Percentiles rank a stretch among this genome's conserved stretches.
Evolutionary conservation across 164 flowering plant genomes (phyloP).

Genomic region (Vitis labrusca): DNA sequence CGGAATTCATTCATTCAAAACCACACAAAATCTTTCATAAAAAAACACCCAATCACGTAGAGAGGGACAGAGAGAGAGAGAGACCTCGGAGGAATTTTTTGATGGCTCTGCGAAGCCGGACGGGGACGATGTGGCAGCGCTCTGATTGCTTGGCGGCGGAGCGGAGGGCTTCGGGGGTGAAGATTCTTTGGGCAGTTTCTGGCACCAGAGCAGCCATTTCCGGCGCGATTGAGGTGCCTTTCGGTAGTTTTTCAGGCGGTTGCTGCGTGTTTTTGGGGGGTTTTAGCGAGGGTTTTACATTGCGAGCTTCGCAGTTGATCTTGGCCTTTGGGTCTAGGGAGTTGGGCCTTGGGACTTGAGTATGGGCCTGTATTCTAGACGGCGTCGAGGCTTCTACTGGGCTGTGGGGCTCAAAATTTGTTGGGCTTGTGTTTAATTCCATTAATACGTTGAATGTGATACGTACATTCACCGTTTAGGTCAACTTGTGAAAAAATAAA

Average conservation of each 20-base stretch:
- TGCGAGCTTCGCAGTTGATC: too few species aligned
- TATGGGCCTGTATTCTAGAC: too few species aligned
- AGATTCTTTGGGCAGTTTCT: constrained; percentile 53
- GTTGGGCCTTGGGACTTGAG: too few species aligned
- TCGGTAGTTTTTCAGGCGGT: neutral
- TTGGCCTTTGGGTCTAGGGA: too few species aligned
- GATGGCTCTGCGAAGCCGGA: constrained; percentile 89
- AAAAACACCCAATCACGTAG: neutral
- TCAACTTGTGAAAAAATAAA: too few species aligned
- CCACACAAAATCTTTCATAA: neutral
- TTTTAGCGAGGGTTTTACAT: too few species aligned
- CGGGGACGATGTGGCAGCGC: constrained; percentile 57
- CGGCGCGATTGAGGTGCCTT: neutral
- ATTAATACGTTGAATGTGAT: too few species aligned
- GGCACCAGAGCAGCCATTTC: constrained; percentile 58
- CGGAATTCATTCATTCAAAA: neutral
- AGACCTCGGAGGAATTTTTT: constrained; percentile 67
- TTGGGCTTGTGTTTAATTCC: too few species aligned
- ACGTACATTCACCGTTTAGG: too few species aligned
- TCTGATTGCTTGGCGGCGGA: constrained; percentile 79
- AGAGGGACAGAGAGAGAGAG: neutral
- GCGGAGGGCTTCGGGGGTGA: constrained; percentile 70
- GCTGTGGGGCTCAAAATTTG: too few species aligned
- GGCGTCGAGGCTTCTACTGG: too few species aligned
- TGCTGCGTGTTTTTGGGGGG: too few species aligned